Percentiles rank a stretch among this genome's conserved stretches.
Evolutionary conservation across 2,329 filamentous ascomycete species (phyloP).

Genomic region (Beauveria bassiana): DNA sequence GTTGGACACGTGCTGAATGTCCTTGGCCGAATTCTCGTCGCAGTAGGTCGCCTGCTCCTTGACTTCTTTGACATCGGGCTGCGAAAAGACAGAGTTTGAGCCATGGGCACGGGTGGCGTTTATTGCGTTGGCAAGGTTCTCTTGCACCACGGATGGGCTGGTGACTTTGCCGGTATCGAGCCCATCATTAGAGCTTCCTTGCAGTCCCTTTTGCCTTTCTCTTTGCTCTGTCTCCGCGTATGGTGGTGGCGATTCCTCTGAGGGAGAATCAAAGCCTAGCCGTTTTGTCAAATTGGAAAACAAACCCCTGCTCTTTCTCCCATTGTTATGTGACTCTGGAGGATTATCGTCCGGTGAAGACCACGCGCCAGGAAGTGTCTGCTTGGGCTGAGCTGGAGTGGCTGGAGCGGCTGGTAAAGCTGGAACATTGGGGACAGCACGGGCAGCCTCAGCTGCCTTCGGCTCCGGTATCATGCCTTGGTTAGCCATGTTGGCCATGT

Average conservation of each 20-base stretch:
- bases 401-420: slow-evolving; percentile 31
- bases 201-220: slow-evolving; percentile 11
- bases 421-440: slow-evolving; percentile 33
- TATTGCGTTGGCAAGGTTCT: slow-evolving; percentile 71
- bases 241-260: slow-evolving; percentile 33
- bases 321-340: slow-evolving; percentile 24
- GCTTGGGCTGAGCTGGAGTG: slow-evolving; percentile 32
- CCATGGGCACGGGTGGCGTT: slow-evolving; percentile 70
- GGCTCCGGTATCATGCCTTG: slow-evolving; percentile 15
- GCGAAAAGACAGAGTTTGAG: slow-evolving; percentile 63
- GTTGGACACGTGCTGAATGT: slow-evolving; percentile 63
- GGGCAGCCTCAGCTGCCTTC: slow-evolving; percentile 27
- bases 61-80: slow-evolving; percentile 63
- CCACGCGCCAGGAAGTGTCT: slow-evolving; percentile 68
- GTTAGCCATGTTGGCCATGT: slow-evolving; percentile 28
- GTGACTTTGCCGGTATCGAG: slow-evolving; percentile 47
- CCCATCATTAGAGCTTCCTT: slow-evolving; percentile 15
- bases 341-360: slow-evolving; percentile 51
- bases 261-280: slow-evolving; percentile 55
- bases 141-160: slow-evolving; percentile 53
- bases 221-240: neutral
- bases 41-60: slow-evolving; percentile 83
- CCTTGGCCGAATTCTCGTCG: slow-evolving; percentile 65
- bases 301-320: slow-evolving; percentile 44
- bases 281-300: slow-evolving; percentile 62